Base-by-base conservation (phyloP, 176 grass and related monocot species). In the Aegilops sharonensis region DNA sequence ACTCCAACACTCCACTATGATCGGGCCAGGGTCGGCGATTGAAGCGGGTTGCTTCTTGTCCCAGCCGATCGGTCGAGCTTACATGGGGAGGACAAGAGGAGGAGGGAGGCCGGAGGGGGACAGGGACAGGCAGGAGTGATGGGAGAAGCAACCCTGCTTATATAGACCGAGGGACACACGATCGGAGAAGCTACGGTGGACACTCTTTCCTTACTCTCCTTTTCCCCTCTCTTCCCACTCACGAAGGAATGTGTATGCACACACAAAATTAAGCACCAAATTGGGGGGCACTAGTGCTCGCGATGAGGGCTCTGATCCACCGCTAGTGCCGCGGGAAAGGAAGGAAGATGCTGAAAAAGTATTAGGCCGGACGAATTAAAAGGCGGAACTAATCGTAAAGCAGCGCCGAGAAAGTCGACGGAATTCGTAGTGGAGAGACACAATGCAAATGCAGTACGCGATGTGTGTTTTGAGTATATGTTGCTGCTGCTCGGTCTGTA, bases 71-170 rank as follows among this genome's bases (percentile, higher is more conserved):
- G n/a, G n/a, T n/a, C n/a, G n/a, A n/a, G 25, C 4, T 86, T 29
- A 81, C 37, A 63, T 81, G 64, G 31, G 79, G 15, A 54, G 50
- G 50, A 18, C 5, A 54, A 81, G 78, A 8, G 29, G 17, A 7
- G 39, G n/a, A 5, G n/a, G 18, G 36, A 50, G 21, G 78, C 47
- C 13, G 63, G 3, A n/a, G 29, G 75, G 75, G 77, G 89, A 84
- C 75, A 84, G 75, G 84, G 84, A 83, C 89, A 87, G 80, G 67
- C 75, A 75, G 75, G 80, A 47, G 75, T 80, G 75, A 43, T 80
- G 59, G 75, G 31, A 32, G 2, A 87, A 87, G 89, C 89, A 65
- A 91, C 3, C 1, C 1, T 85, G 73, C 52, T 78, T 90, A 84
- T 87, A 87, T 87, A 87, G 65, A 73, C 8, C 5, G 4, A 34